Percentiles rank a stretch among this genome's conserved stretches.
These are phyloP conservation scores for Verticillium klebahnii DNA, from an alignment of 2,329 filamentous ascomycete genomes.

Conservation along the genomic window DNA sequence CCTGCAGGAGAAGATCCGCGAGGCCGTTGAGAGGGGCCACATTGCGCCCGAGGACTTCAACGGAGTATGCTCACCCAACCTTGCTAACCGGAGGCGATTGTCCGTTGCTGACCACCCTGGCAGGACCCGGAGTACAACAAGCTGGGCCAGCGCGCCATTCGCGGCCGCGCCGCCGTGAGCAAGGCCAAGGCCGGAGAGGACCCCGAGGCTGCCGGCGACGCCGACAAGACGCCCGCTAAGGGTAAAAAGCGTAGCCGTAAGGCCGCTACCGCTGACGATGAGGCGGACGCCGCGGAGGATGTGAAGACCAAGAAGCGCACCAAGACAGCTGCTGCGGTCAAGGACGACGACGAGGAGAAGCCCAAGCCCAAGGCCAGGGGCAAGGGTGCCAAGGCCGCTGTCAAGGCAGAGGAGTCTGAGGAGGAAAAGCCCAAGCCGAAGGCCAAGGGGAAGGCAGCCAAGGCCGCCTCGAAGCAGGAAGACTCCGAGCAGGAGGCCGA, in stretches of 20 bases:
- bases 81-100: background rate
- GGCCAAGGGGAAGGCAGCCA: slow-evolving; percentile 21
- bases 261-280: slow-evolving; percentile 8
- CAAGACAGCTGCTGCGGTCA: slow-evolving; percentile 19
- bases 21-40: slow-evolving; percentile 70
- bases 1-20: slow-evolving; percentile 66
- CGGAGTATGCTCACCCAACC: slow-evolving; percentile 57
- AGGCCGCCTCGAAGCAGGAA: slow-evolving; percentile 28
- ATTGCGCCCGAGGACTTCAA: slow-evolving; percentile 85
- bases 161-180: slow-evolving; percentile 28
- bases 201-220: slow-evolving; percentile 21
- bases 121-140: slow-evolving; percentile 73
- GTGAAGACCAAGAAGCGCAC: slow-evolving; percentile 8
- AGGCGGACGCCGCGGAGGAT: slow-evolving; percentile 12
- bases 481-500: slow-evolving; percentile 24
- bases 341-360: slow-evolving; percentile 13
- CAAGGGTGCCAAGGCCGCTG: slow-evolving; percentile 22
- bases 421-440: slow-evolving; percentile 16
- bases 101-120: slow-evolving; percentile 1
- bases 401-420: slow-evolving; percentile 19
- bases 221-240: slow-evolving; percentile 8
- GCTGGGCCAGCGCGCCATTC: slow-evolving; percentile 62
- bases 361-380: slow-evolving; percentile 5
- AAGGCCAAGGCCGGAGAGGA: slow-evolving; percentile 19
- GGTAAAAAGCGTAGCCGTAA: slow-evolving; percentile 13